Conservation (phyloP, 2,329 filamentous ascomycete genomes). For the Fusarium sp. region DNA sequence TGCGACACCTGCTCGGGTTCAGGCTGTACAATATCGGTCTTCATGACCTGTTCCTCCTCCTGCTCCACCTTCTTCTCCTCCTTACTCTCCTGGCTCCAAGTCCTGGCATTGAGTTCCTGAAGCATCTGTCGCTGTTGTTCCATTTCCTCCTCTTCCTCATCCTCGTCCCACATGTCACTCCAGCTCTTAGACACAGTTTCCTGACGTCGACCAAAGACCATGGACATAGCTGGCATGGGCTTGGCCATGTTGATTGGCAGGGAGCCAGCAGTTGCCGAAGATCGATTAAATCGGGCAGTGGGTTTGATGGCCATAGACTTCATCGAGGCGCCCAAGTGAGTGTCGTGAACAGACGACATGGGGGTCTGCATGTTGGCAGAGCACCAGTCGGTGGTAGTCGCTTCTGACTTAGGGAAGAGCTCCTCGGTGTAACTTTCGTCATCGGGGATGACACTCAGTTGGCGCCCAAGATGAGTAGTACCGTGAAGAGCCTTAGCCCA, state of each 20-base stretch:
- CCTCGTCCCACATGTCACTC: slow-evolving; percentile 98
- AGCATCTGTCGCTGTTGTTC: slow-evolving; percentile 61
- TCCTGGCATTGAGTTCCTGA: slow-evolving; percentile 76
- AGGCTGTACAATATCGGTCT: slow-evolving; percentile 29
- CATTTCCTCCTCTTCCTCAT: slow-evolving; percentile 75
- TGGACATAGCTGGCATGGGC: slow-evolving; percentile 77
- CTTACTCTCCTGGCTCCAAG: slow-evolving; percentile 81
- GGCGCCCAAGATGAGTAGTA: slow-evolving; percentile 77
- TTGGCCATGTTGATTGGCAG: slow-evolving; percentile 84
- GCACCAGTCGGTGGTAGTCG: slow-evolving; percentile 78
- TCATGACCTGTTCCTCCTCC: slow-evolving; percentile 30
- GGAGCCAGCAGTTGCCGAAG: slow-evolving; percentile 71
- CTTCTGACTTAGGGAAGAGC: slow-evolving; percentile 81
- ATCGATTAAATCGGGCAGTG: slow-evolving; percentile 52
- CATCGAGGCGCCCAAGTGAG: slow-evolving; percentile 82
- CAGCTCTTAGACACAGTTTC: slow-evolving; percentile 95
- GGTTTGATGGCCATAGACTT: slow-evolving; percentile 71
- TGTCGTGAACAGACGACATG: slow-evolving; percentile 84
- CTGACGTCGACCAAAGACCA: slow-evolving; percentile 80
- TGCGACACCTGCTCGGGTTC: slow-evolving; percentile 28
- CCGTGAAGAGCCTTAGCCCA: slow-evolving; percentile 92
- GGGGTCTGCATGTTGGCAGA: slow-evolving; percentile 79
- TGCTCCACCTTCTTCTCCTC: slow-evolving; percentile 39
- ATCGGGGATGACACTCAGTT: slow-evolving; percentile 87
- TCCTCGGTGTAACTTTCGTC: slow-evolving; percentile 85